Evolutionary conservation across 2,329 filamentous ascomycete genomes (phyloP), one percentile per base, ranked within the genome.

Genomic region (Claviceps sp.): DNA sequence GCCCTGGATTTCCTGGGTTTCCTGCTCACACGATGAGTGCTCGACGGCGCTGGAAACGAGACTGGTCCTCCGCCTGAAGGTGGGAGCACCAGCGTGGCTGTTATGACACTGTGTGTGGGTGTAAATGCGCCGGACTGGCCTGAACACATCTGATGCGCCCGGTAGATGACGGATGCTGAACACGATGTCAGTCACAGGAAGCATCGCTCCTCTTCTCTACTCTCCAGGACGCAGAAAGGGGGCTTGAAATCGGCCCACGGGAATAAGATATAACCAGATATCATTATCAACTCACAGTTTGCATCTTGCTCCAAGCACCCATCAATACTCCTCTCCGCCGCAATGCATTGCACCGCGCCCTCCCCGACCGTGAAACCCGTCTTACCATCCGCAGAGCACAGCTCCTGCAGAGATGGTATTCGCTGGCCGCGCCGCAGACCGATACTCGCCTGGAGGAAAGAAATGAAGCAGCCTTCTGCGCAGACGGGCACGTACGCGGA

Each of bases 281-380:
- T 34, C 13, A 22, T 4, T 11, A 34, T 34, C 13, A 22, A 59
- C 67, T 54, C 59, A 70, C 67, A 59, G 52, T 52, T 61, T 4
- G 62, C 63, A 36, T 77, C 73, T 11, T 66, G 60, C 3, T 70
- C 67, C 4, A 68, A 63, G 63, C 85, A 89, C 14, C 66, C 67
- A 2, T 74, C 74, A 45, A 73, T 60, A 38, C 65, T 65, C 52
- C 62, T 67, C 60, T 78, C 75, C 7, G 77, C 77, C 8, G 77
- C 70, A 37, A 86, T 74, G 63, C 85, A 89, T 60, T 83, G 77
- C 55, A 87, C 66, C 4, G 80, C 82, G 11, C 76, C 84, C 66
- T 89, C 85, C n/a, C 83, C 84, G 47, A 88, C 61, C 1, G 85
- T 88, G 59, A 81, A 84, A 9, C 81, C 82, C 34, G 76, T 76